Evolutionary conservation across 768 basidiomycete species (phyloP), one percentile per base, ranked within the genome.

Genomic region (Lentinus brumalis): DNA sequence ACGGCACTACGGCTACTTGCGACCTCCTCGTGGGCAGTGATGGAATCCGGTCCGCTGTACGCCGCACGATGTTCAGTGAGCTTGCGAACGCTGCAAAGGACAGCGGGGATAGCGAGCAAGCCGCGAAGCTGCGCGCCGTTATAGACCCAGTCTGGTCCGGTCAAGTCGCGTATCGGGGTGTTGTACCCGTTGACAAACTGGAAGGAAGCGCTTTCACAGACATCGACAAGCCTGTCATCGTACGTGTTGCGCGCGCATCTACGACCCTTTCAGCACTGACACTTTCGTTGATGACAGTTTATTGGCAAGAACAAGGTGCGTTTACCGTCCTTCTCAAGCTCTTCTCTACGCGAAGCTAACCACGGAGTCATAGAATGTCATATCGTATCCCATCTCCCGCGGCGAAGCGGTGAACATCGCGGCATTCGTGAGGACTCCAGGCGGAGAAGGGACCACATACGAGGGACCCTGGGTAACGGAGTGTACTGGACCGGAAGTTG

Each of bases 61-160:
- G 72, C 12, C 35, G 39, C 14, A 30, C 50, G 7, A 66, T 73
- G 70, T 66, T 57, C 53, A 30, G 32, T 14, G 7, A 30, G n/a
- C 56, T 67, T 5, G 54, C 59, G 40, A 50, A 57, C 15, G 53
- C 56, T 31, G 54, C 50, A n/a, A 31, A 51, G 44, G 31, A 56
- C 1, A 45, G n/a, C 10, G 45, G 51, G 5, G 12, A 57, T 10
- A 30, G 21, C 8, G 64, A 66, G 14, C 11, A 56, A n/a, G 50
- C 61, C 7, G 39, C 42, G 18, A 38, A 51, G 30, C 29, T 65
- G 29, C 35, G 53, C n/a, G 56, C 67, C 11, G 61, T 63, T 12
- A 50, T 65, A 0, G 60, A 75, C 8, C 75, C 81, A 6, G 65
- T 66, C 0, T 83, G 78, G 72, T 80, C 75, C 1, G 83, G 83